phyloP scores from a whole-genome alignment of 2,329 filamentous ascomycete genomes.

The Penicillium sp. region DNA sequence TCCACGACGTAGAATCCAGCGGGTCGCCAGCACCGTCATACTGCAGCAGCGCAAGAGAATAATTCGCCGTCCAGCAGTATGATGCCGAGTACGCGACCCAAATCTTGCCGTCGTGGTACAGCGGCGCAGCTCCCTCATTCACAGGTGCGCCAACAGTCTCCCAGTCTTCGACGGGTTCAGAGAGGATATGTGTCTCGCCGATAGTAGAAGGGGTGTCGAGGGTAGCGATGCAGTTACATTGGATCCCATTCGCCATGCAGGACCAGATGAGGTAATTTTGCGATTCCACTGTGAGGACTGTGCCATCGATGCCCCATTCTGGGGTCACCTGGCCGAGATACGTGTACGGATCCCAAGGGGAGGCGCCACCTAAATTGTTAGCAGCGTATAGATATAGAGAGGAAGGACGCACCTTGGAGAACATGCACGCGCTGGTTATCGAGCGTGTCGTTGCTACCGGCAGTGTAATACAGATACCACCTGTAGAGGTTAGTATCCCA shows the following conservation, averaged over 20 bases:
- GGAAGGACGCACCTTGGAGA: constrained; percentile 48
- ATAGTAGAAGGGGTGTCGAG: constrained; percentile 31
- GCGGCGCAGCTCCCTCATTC: constrained; percentile 60
- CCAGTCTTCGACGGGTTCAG: constrained; percentile 57
- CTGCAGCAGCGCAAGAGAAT: constrained; percentile 59
- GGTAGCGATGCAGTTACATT: constrained; percentile 23
- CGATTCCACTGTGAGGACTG: constrained; percentile 54
- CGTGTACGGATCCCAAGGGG: constrained; percentile 57
- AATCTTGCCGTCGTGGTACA: constrained; percentile 60
- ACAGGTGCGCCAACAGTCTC: constrained; percentile 57
- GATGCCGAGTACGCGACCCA: constrained; percentile 61
- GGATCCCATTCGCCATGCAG: constrained; percentile 53
- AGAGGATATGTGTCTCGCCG: constrained; percentile 55
- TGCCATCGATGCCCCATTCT: constrained; percentile 61
- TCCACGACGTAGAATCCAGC: constrained; percentile 51
- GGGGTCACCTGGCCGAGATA: constrained; percentile 55
- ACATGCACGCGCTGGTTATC: constrained; percentile 59
- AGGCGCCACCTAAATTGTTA: constrained; percentile 48
- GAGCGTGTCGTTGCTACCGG: constrained; percentile 30
- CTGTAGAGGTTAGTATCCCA: neutral
- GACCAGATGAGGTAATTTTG: constrained; percentile 62
- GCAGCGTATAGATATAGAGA: neutral
- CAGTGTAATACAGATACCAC: constrained; percentile 18
- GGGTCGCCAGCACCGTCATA: constrained; percentile 60
- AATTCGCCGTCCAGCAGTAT: constrained; percentile 62